Conservation (phyloP, 2,329 filamentous ascomycete species). For the Trichoderma simmonsii region DNA sequence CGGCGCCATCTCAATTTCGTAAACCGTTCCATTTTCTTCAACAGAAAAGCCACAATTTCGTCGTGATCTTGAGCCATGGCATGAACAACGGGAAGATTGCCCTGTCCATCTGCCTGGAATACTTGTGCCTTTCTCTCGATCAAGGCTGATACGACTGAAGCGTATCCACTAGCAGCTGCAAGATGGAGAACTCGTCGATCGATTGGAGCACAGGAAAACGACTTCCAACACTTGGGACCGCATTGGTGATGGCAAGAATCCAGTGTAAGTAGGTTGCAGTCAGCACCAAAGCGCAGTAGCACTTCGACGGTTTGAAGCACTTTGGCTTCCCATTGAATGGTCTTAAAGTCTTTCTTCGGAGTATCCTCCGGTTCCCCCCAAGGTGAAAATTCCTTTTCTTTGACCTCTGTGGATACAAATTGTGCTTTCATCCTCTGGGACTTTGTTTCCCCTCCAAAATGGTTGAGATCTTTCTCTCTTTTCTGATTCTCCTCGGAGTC, state of each 20-base stretch:
- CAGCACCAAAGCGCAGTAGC: constrained; percentile 13
- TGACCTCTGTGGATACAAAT: background rate
- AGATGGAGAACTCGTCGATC: constrained; percentile 10
- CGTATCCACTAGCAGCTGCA: constrained; percentile 4
- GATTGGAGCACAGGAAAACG: constrained; percentile 7
- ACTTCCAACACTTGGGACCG: constrained; percentile 11
- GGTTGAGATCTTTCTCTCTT: background rate
- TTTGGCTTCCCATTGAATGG: background rate
- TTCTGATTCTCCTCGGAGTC: background rate
- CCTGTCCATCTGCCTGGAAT: constrained; percentile 8
- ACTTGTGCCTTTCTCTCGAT: background rate
- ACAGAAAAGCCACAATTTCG: background rate
- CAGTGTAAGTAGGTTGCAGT: background rate
- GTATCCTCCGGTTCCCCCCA: background rate
- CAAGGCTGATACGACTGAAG: background rate
- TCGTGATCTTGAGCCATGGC: constrained; percentile 16
- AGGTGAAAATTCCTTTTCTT: background rate
- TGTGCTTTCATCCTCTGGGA: background rate
- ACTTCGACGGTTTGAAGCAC: background rate
- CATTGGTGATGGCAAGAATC: background rate
- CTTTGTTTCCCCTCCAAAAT: background rate
- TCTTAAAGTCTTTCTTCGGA: background rate
- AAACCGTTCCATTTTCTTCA: background rate
- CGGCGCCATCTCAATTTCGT: background rate
- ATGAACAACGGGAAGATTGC: constrained; percentile 1